These are phyloP conservation scores for Piloderma croceum DNA, from an alignment of 768 basidiomycete species.

Conservation along the genomic window DNA sequence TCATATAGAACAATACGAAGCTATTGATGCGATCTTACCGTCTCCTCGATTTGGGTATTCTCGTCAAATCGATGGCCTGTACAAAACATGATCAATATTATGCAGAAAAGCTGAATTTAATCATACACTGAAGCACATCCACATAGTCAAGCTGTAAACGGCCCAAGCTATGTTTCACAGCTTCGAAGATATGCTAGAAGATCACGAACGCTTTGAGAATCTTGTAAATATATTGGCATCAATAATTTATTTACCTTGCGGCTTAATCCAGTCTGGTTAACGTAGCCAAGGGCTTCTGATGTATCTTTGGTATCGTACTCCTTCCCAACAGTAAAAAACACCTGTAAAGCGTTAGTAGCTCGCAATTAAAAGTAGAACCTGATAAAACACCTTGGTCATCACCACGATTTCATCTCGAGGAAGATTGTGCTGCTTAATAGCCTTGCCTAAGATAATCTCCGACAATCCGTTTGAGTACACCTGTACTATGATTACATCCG, in stretches of 20 bases:
- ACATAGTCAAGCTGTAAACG: slow-evolving; percentile 47
- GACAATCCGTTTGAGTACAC: slow-evolving; percentile 62
- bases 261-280: slow-evolving; percentile 42
- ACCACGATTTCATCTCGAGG: slow-evolving; percentile 76
- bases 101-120: slow-evolving; percentile 21
- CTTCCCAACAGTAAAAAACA: background rate
- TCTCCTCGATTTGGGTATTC: slow-evolving; percentile 45
- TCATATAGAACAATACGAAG: background rate
- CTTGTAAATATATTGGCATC: background rate
- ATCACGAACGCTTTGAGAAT: background rate
- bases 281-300: slow-evolving; percentile 31
- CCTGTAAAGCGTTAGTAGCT: background rate
- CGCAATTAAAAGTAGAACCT: background rate
- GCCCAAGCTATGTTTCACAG: slow-evolving; percentile 36
- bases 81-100: background rate
- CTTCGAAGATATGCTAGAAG: slow-evolving; percentile 48
- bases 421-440: slow-evolving; percentile 57
- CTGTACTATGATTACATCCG: slow-evolving; percentile 22
- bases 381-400: slow-evolving; percentile 57
- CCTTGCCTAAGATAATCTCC: slow-evolving; percentile 66
- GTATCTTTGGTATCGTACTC: background rate
- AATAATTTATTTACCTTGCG: slow-evolving; percentile 30
- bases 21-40: slow-evolving; percentile 13
- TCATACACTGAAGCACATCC: slow-evolving; percentile 48
- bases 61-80: slow-evolving; percentile 43